Base-by-base conservation (phyloP, 2,329 filamentous ascomycete species). In the Nemania sp. region DNA sequence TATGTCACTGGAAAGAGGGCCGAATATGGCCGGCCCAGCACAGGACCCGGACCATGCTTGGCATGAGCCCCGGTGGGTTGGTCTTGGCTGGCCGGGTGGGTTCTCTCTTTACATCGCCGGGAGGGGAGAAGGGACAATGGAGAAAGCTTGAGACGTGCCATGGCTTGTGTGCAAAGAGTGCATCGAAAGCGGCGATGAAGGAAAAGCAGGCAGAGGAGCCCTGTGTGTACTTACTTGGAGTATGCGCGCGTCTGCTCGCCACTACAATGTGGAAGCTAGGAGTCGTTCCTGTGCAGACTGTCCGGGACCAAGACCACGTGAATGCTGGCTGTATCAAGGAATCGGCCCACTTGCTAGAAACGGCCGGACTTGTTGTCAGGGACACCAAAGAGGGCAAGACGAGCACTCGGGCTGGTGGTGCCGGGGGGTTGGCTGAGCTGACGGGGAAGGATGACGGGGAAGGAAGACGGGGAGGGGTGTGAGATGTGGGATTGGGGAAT, bases 71-170 rank as follows among this genome's bases (percentile, higher is more conserved):
- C 43, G 25, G 59, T 48, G 53, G 56, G 51, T n/a, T 63, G 46
- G 54, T 49, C 58, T 63, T 63, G 58, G 61, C 63, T 47, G 39
- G 51, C 63, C 60, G 37, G 57, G 59, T 65, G 63, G 59, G 46
- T 63, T 60, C 34, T 54, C 25, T 40, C 55, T 54, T 42, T 51
- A 40, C 49, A 50, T 42, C 13, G 43, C 40, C 47, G 47, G 39
- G 50, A 51, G 48, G 46, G 42, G 46, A 48, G 40, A 46, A 48
- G 40, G 45, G 56, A 58, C 48, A 59, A 10, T 39, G 15, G 40
- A 43, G 15, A 62, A 11, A 34, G 35, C 62, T 47, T 57, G 39
- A 53, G 61, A 34, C 5, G 39, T 60, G 32, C 34, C 25, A 48
- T 45, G 11, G 35, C 49, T 32, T 55, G 50, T 32, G 48, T 49